Evolutionary conservation across 1,139 yeast species (phyloP).

Genomic region (Scheffersomyces titani): DNA sequence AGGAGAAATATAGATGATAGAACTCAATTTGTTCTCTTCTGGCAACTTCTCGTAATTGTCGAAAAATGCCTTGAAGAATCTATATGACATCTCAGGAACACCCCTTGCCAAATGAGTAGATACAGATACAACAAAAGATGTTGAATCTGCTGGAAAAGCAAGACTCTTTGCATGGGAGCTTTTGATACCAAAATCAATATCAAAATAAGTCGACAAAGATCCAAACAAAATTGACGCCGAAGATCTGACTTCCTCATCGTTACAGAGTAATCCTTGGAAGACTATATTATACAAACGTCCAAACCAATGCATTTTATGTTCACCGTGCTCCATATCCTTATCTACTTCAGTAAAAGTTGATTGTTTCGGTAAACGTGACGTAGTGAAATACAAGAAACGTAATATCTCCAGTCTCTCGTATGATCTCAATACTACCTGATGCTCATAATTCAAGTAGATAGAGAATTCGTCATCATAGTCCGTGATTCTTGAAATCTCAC

Average conservation of each 20-base stretch:
- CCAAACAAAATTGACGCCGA: conserved; percentile 68
- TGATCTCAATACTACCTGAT: conserved; percentile 54
- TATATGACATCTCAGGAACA: conserved; percentile 63
- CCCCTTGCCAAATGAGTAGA: conserved; percentile 58
- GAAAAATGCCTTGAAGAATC: conserved; percentile 63
- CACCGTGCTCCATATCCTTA: conserved; percentile 21
- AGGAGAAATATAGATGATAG: conserved; percentile 63
- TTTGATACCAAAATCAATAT: conserved; percentile 61
- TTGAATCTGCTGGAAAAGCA: conserved; percentile 72
- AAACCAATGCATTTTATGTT: conserved; percentile 41
- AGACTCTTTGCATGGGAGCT: conserved; percentile 60
- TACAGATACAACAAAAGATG: conserved; percentile 61
- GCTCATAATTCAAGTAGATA: conserved; percentile 48
- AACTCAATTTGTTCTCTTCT: conserved; percentile 31
- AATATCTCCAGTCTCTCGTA: conserved; percentile 67
- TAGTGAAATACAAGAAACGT: conserved; percentile 67
- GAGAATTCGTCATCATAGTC: conserved; percentile 48
- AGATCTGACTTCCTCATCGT: conserved; percentile 58
- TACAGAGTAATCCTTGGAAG: conserved; percentile 66
- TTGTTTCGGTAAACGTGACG: conserved; percentile 48
- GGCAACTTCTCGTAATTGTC: conserved; percentile 52
- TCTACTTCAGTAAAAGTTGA: conserved; percentile 19
- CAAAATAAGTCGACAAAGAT: conserved; percentile 60
- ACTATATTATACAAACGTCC: conserved; percentile 66
- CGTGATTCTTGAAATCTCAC: conserved; percentile 44